A percentile compares a stretch with the other conserved stretches of the same genome.
These are phyloP conservation scores for Pseudoturritis turrita DNA, from an alignment of 345 rosid genomes.

Conservation along the genomic window DNA sequence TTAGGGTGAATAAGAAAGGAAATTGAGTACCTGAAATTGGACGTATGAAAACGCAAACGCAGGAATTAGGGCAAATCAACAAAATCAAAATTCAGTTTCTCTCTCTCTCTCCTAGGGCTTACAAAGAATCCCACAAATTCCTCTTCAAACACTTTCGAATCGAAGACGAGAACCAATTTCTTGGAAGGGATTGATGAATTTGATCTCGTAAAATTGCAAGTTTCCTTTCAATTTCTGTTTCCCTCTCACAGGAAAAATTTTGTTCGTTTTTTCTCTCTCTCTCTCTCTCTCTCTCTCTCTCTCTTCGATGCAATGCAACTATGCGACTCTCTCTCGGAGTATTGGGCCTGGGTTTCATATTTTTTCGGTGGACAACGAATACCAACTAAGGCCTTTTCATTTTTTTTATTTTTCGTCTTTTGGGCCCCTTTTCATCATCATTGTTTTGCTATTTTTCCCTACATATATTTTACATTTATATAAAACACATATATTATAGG, in stretches of 20 bases:
- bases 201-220: conserved; percentile 1
- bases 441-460: no score
- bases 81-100: conserved; percentile 18
- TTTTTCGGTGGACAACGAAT: no score
- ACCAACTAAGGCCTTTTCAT: no score
- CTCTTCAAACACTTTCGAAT: not conserved
- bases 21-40: conserved; percentile 41
- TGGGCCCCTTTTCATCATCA: not conserved
- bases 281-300: not conserved
- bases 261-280: not conserved
- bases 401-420: not conserved
- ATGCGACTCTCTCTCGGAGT: not conserved
- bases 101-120: conserved; percentile 47
- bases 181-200: not conserved
- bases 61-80: conserved; percentile 38
- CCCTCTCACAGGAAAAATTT: conserved; percentile 12
- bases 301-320: not conserved
- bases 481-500: no score
- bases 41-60: conserved; percentile 28
- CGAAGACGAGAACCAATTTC: not conserved
- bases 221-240: conserved; percentile 18
- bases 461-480: no score
- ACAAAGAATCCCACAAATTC: not conserved
- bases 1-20: not conserved
- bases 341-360: conserved; percentile 8